Evolutionary conservation across 352 stramenopile genomes (phyloP).

Genomic region (Phytophthora colocasiae): DNA sequence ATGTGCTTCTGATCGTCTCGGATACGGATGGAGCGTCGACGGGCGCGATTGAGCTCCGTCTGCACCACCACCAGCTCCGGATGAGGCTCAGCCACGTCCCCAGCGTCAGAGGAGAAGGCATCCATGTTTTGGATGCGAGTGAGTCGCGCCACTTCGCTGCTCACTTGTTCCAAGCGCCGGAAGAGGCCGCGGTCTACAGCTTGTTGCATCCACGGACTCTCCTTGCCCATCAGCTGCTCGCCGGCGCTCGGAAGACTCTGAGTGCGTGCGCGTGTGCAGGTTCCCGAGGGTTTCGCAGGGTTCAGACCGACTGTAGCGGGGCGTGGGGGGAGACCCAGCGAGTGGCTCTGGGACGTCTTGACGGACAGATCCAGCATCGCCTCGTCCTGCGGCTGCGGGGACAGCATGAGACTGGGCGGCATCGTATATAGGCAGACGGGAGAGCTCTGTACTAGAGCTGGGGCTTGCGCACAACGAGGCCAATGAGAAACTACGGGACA

Average conservation of each 20-base stretch:
- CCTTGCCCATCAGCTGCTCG: constrained; percentile 12
- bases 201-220: constrained; percentile 32
- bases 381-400: constrained; percentile 29
- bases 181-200: constrained; percentile 68
- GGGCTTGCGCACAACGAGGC: constrained; percentile 7
- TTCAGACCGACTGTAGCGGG: constrained; percentile 25
- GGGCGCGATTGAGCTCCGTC: constrained; percentile 46
- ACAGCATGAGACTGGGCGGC: constrained; percentile 33
- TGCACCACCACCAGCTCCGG: constrained; percentile 52
- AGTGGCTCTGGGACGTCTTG: constrained; percentile 14
- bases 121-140: constrained; percentile 46
- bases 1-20: constrained; percentile 68
- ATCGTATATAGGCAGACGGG: constrained; percentile 8
- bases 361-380: background rate
- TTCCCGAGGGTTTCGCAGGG: constrained; percentile 2
- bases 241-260: constrained; percentile 36
- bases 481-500: constrained; percentile 34
- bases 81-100: constrained; percentile 23
- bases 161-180: constrained; percentile 64
- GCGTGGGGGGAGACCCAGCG: constrained; percentile 13
- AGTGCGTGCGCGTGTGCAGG: constrained; percentile 30
- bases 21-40: constrained; percentile 49
- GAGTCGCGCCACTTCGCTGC: constrained; percentile 51
- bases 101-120: constrained; percentile 18
- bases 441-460: background rate